phyloP scores from a whole-genome alignment of 306 rosid genomes.

The Argentina anserina region DNA sequence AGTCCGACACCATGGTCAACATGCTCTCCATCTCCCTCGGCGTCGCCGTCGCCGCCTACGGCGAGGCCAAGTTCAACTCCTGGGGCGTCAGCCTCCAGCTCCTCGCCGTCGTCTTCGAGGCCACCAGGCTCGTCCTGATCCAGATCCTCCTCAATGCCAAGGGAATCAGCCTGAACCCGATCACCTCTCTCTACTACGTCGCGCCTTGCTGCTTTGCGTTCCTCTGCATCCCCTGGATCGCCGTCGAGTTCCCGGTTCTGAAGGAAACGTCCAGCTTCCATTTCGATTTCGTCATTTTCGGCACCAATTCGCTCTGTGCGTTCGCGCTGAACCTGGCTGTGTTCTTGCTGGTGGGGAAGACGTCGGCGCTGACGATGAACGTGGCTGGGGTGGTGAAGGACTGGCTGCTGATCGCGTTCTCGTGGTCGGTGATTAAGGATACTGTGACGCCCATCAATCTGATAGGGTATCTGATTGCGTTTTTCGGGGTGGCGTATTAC shows the following conservation, averaged over 20 bases:
- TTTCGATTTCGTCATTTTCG: constrained; percentile 59
- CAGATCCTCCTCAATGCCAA: constrained; percentile 78
- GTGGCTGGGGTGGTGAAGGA: constrained; percentile 98
- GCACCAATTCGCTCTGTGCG: constrained; percentile 76
- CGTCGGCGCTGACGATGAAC: constrained; percentile 95
- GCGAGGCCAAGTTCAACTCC: constrained; percentile 69
- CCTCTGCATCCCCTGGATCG: constrained; percentile 70
- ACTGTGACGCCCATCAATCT: constrained; percentile 74
- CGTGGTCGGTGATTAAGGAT: constrained; percentile 98
- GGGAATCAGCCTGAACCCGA: constrained; percentile 82
- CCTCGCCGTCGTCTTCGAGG: constrained; percentile 81
- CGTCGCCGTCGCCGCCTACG: constrained; percentile 85
- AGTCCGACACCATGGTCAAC: constrained; percentile 66
- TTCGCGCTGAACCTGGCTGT: constrained; percentile 86
- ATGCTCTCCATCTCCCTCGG: constrained; percentile 88
- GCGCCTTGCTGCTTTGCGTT: constrained; percentile 89
- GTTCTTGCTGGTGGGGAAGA: constrained; percentile 89
- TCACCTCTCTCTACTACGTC: constrained; percentile 88
- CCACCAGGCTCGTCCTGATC: constrained; percentile 78
- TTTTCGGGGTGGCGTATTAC: constrained; percentile 69
- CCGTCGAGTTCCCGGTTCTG: constrained; percentile 70
- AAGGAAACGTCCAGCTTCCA: constrained; percentile 77
- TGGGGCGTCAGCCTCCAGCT: constrained; percentile 81
- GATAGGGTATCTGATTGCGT: constrained; percentile 82
- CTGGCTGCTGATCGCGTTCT: constrained; percentile 90